Base-by-base conservation (phyloP, 2,329 filamentous ascomycete genomes). In the Cyphellophora europaea region DNA sequence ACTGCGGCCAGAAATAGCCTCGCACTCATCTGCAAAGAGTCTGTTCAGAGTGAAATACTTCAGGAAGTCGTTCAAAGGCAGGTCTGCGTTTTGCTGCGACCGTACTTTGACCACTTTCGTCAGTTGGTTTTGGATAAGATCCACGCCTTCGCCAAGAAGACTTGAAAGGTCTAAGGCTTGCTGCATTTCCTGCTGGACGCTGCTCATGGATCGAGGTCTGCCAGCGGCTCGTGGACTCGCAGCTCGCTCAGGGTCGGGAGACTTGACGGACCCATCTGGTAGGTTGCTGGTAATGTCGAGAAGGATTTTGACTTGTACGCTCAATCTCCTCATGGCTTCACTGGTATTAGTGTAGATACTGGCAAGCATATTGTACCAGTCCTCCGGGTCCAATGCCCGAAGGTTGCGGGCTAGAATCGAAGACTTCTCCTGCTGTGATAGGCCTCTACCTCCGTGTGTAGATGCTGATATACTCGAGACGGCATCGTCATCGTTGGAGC, bases 281-380 rank as follows among this genome's bases (percentile, higher is more conserved):
- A 65, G 44, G n/a, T 59, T 59, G 54, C 87, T 94, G 1, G 88
- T 91, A 13, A 94, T 83, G 57, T 98, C 91, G 6, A 98, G 69
- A n/a, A 98, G 62, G 6, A 96, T 79, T 57, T 98, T 98, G 36
- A 91, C 82, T 55, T 96, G 89, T 1, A 86, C 88, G 12, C 85
- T 86, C 5, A 95, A 65, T 50, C 91, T 74, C 37, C 91, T 72
- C 31, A 98, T 57, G 3, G 84, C 84, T 62, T 98, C 91, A 3
- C 89, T 82, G 6, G 95, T 80, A 19, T 82, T 78, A 12, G 87
- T 81, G 52, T 96, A 98, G 11, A 93, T 82, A 38, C 77, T 83
- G 18, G 77, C 67, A 11, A 96, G 71, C 49, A 96, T 73, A 5
- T 79, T 74, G 57, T 96, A 89, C 0, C 87, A 85, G 58, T 93